Base-by-base conservation (phyloP, 148 eudicot genomes). In the Drosera capensis region DNA sequence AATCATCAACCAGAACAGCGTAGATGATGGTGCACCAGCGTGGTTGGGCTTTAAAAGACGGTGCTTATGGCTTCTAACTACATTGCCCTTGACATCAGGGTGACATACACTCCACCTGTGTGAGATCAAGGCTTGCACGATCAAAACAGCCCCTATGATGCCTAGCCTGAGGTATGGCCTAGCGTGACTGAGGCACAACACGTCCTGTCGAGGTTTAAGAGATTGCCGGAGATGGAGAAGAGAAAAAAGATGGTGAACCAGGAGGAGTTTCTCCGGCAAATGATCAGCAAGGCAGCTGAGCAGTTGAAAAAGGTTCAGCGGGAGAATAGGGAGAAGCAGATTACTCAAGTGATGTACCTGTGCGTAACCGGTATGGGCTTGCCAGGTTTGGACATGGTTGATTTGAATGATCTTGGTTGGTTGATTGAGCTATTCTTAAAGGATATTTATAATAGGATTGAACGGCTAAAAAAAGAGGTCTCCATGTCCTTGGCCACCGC, bases 111-210 rank as follows among this genome's bases (percentile, higher is more conserved):
- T n/a, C n/a, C n/a, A n/a, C n/a, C 71, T 86, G 0, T 86, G 92
- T 22, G 95, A 65, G 23, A 65, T 86, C 1, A 86, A 80, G 18
- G 78, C 71, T 0, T 80, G 86, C 14, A 80, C 74, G 2, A 59
- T 86, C 8, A 63, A 80, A 73, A 68, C 30, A 75, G 84, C 41
- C 83, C 86, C 0, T 78, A 72, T 20, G 84, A 78, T 41, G 12
- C 68, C 0, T 68, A 60, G 16, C 78, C 93, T 0, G 86, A 78
- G 50, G 79, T 68, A 0, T 86, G 83, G 83, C 95, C 95, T 0
- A 68, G 40, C 43, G 25, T 40, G 1, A 0, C 26, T 0, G 73
- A 68, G 0, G 66, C 56, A 16, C 67, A 73, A 0, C 65, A 67
- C 0, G 78, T 77, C 20, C 54, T 81, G 2, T 38, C 67, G 1